phyloP scores from a whole-genome alignment of 371 early-diverging fungal genomes.

The Chytridium lagenaria region DNA sequence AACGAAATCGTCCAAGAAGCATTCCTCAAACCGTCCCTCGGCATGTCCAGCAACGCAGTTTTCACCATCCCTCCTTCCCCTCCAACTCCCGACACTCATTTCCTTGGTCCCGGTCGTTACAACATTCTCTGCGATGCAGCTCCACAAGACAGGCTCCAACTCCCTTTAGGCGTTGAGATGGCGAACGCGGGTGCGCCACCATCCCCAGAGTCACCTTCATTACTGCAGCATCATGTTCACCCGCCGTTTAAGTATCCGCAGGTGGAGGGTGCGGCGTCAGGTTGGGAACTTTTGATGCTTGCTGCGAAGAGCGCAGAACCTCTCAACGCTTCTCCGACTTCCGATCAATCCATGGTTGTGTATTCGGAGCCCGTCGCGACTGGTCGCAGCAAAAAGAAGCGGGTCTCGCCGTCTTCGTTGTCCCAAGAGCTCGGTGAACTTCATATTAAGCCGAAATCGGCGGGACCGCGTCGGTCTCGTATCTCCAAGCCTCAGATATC shows the following conservation, averaged over 20 bases:
- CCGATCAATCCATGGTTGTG: neutral
- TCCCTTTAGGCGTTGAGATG: neutral
- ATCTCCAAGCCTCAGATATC: too few relatives aligned
- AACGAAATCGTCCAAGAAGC: neutral
- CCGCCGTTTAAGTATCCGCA: neutral
- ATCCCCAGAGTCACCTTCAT: neutral
- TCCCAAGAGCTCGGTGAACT: too few relatives aligned
- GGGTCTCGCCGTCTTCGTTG: too few relatives aligned
- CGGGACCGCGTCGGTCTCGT: too few relatives aligned
- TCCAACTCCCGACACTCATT: neutral
- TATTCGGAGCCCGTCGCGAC: too few relatives aligned
- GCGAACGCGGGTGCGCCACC: neutral
- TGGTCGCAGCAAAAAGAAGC: too few relatives aligned
- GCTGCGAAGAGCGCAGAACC: slow-evolving; percentile 4
- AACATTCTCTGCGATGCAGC: slow-evolving; percentile 14
- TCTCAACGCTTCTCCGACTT: neutral
- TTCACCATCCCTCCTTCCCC: neutral
- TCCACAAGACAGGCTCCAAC: neutral
- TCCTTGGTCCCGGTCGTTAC: slow-evolving; percentile 10
- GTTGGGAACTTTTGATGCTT: neutral
- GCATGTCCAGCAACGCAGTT: neutral
- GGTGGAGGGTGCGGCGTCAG: neutral
- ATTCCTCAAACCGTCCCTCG: neutral
- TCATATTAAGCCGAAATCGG: too few relatives aligned
- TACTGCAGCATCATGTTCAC: neutral